These are phyloP conservation scores for Dothideomycetes sp. DNA, from an alignment of 2,329 filamentous ascomycete genomes.

Conservation along the genomic window DNA sequence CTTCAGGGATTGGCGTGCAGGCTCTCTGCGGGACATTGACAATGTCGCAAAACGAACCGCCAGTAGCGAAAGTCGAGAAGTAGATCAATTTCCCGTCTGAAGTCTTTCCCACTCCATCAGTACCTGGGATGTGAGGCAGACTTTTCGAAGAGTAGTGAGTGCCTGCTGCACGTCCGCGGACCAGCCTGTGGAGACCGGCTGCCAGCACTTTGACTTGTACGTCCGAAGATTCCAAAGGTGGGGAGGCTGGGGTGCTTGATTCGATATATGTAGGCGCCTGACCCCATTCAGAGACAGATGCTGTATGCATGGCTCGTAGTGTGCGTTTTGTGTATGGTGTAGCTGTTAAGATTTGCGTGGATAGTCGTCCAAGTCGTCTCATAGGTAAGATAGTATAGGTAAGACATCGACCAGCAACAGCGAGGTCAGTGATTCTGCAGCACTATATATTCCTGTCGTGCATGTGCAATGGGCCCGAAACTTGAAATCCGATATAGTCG, in stretches of 20 bases:
- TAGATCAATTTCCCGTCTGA: slow-evolving; percentile 40
- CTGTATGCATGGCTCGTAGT: slow-evolving; percentile 27
- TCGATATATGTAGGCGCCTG: slow-evolving; percentile 20
- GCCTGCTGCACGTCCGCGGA: slow-evolving; percentile 42
- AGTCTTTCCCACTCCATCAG: slow-evolving; percentile 41
- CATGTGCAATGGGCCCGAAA: too few species aligned
- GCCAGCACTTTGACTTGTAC: slow-evolving; percentile 43
- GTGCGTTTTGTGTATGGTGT: too few species aligned
- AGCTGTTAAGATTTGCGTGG: too few species aligned
- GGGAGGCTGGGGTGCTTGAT: slow-evolving; percentile 22
- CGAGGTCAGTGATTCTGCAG: too few species aligned
- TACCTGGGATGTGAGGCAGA: slow-evolving; percentile 42
- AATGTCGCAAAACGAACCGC: slow-evolving; percentile 36
- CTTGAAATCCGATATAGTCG: too few species aligned
- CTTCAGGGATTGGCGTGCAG: slow-evolving; percentile 32
- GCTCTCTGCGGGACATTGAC: slow-evolving; percentile 35
- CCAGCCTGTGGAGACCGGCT: slow-evolving; percentile 42
- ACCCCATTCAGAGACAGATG: slow-evolving; percentile 31
- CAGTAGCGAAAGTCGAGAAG: slow-evolving; percentile 30
- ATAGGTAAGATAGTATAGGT: too few species aligned
- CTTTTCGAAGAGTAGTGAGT: slow-evolving; percentile 41
- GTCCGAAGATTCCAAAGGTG: slow-evolving; percentile 6
- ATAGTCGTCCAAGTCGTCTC: too few species aligned
- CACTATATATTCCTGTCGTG: too few species aligned
- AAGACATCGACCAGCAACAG: too few species aligned